phyloP scores from a whole-genome alignment of 805 yeast species.

The Saturnispora kantuleensis region DNA sequence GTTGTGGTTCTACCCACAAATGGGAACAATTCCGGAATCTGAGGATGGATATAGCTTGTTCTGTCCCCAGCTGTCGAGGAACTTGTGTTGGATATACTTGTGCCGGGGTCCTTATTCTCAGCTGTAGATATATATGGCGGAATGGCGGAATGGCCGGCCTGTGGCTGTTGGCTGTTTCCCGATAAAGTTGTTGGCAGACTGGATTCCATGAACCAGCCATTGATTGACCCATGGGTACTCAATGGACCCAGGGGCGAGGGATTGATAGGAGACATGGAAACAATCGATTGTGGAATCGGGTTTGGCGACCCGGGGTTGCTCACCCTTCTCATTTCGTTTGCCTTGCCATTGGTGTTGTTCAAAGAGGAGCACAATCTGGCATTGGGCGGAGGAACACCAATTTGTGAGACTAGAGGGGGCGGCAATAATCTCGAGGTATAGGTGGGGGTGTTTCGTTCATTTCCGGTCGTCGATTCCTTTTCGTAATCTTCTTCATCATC shows the following conservation, averaged over 20 bases:
- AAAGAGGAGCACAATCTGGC: constrained; percentile 11
- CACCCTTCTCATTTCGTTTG: no score
- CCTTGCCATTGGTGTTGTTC: constrained; percentile 1
- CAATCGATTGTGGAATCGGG: background rate
- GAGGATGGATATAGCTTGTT: constrained; percentile 4
- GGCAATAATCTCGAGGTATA: constrained; percentile 10
- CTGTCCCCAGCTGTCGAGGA: constrained; percentile 2
- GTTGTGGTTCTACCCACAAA: constrained; percentile 41
- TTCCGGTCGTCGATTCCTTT: background rate
- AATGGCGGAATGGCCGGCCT: background rate
- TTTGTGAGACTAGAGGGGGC: constrained; percentile 8
- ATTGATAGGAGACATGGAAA: constrained; percentile 4
- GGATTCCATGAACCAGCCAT: constrained; percentile 5
- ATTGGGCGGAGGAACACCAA: constrained; percentile 8
- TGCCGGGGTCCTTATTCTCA: background rate
- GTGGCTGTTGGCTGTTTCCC: background rate
- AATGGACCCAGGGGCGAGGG: background rate
- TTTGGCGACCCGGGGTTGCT: background rate
- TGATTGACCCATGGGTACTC: background rate
- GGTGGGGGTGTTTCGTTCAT: background rate
- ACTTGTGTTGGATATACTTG: constrained; percentile 3
- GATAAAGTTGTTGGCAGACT: background rate
- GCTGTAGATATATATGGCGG: constrained; percentile 4
- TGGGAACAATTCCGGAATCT: constrained; percentile 24
- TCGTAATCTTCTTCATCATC: constrained; percentile 6